A percentile compares a stretch with the other conserved stretches of the same genome.
phyloP scores from a whole-genome alignment of 2,329 filamentous ascomycete genomes.

The Raffaelea arxii region DNA sequence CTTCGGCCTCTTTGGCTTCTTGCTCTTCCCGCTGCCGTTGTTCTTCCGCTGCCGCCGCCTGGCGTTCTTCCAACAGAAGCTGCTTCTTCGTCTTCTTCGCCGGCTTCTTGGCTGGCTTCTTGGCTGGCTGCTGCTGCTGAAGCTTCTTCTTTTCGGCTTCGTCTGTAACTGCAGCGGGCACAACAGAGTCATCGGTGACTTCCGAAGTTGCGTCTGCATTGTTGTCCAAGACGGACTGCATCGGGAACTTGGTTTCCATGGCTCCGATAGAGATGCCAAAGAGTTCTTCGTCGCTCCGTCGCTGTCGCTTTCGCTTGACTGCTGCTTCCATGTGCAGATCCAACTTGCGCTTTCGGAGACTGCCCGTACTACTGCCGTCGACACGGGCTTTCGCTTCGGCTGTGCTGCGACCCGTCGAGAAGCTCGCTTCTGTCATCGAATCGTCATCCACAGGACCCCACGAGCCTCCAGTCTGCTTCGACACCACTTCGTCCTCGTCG shows the following conservation, averaged over 20 bases:
- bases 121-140: too few relatives aligned
- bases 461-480: conserved; percentile 34
- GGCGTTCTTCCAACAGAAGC: conserved; percentile 57
- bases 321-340: conserved; percentile 58
- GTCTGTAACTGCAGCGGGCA: conserved; percentile 25
- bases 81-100: conserved; percentile 73
- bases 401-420: conserved; percentile 26
- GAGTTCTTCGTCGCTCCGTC: conserved; percentile 70
- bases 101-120: conserved; percentile 35
- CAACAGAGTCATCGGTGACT: neutral
- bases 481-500: conserved; percentile 52
- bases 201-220: neutral
- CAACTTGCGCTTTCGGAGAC: conserved; percentile 57
- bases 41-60: conserved; percentile 38
- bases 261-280: conserved; percentile 54
- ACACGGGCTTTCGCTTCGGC: neutral
- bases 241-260: conserved; percentile 39
- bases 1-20: conserved; percentile 42
- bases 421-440: conserved; percentile 63
- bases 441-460: conserved; percentile 49
- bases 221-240: conserved; percentile 40
- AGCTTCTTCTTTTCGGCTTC: conserved; percentile 31
- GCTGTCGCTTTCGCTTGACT: conserved; percentile 73
- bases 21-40: conserved; percentile 37
- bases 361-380: conserved; percentile 15